Percentiles rank a stretch among this genome's conserved stretches.
Conservation (phyloP, 2,329 filamentous ascomycete species). For the Trichothecium sympodiale region DNA sequence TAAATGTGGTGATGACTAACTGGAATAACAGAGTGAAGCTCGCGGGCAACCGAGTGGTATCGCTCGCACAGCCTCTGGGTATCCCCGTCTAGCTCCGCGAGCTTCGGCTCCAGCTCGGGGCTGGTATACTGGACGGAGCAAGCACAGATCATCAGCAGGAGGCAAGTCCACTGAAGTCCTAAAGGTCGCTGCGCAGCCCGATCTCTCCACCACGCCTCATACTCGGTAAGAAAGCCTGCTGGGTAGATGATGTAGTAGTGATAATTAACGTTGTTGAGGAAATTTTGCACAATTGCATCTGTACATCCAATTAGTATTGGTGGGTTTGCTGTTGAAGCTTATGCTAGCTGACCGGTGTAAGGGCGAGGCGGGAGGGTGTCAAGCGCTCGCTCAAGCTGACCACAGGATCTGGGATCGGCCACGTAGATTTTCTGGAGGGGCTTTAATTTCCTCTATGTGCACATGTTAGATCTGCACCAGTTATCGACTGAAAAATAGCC, state of each 20-base stretch:
- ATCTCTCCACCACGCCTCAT: conserved; percentile 22
- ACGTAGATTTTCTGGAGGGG: conserved; percentile 9
- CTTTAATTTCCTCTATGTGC: conserved; percentile 11
- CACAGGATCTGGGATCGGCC: conserved; percentile 10
- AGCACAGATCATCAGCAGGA: conserved; percentile 25
- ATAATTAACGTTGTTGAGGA: conserved; percentile 24
- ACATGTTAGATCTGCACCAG: not conserved
- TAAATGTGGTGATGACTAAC: conserved; percentile 19
- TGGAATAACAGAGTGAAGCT: conserved; percentile 20
- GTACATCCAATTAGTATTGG: conserved; percentile 3
- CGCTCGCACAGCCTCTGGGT: conserved; percentile 17
- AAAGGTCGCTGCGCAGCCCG: conserved; percentile 18
- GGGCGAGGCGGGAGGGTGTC: conserved; percentile 19
- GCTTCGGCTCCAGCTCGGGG: conserved; percentile 15
- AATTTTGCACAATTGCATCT: conserved; percentile 26
- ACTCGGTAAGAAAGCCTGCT: conserved; percentile 21
- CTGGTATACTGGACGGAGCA: conserved; percentile 23
- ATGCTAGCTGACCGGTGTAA: conserved; percentile 24
- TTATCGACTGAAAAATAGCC: conserved; percentile 1
- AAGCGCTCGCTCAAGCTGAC: conserved; percentile 19
- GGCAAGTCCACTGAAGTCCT: conserved; percentile 24
- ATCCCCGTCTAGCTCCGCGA: conserved; percentile 19
- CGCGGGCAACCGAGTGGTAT: conserved; percentile 21
- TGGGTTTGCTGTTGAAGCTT: not conserved
- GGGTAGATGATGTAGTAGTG: conserved; percentile 28